Conservation (phyloP, 2,329 filamentous ascomycete species). For the Ophiostoma tasmaniense region DNA sequence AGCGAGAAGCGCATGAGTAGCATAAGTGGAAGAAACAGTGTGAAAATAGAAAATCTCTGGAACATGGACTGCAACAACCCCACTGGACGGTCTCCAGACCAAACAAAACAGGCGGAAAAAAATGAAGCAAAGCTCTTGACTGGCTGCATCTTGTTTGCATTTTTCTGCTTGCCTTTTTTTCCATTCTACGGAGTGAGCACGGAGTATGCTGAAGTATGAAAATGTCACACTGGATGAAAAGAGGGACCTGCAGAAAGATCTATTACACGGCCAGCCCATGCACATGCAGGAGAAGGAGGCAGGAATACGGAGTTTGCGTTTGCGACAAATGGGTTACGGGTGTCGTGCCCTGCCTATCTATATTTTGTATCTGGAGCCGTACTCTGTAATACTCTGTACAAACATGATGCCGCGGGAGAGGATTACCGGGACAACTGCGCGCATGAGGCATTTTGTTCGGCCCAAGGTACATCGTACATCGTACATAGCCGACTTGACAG, state of each 20-base stretch:
- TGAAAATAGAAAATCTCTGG: neutral
- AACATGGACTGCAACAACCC: neutral
- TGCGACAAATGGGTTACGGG: neutral
- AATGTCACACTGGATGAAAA: neutral
- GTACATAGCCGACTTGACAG: neutral
- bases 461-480: neutral
- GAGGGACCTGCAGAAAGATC: neutral
- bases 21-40: neutral
- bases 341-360: neutral
- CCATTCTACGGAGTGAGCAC: neutral
- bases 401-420: constrained; percentile 11
- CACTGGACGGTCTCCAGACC: constrained; percentile 18
- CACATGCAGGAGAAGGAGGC: neutral
- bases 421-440: constrained; percentile 13
- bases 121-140: neutral
- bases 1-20: neutral
- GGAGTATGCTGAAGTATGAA: neutral
- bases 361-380: no score
- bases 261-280: neutral
- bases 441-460: constrained; percentile 19
- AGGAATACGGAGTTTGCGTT: neutral
- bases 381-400: neutral
- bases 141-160: neutral
- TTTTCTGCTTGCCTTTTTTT: neutral
- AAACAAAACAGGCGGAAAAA: constrained; percentile 18